Evolutionary conservation across 805 yeast species (phyloP).

Genomic region (Vanderwaltozyma polyspora): DNA sequence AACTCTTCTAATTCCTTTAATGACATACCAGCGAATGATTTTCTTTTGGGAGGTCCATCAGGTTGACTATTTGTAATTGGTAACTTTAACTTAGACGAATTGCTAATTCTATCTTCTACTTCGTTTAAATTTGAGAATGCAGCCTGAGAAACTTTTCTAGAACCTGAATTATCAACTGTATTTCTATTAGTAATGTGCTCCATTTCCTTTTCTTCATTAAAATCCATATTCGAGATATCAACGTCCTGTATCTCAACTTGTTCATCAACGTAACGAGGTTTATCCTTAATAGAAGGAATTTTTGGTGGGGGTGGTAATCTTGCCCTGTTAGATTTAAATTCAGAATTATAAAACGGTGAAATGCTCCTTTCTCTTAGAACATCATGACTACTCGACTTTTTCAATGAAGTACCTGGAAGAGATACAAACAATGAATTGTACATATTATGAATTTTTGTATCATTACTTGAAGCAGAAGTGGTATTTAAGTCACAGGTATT

Average conservation of each 20-base stretch:
- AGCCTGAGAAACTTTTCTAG: constrained; percentile 21
- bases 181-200: constrained; percentile 15
- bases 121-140: constrained; percentile 26
- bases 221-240: constrained; percentile 17
- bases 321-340: not conserved
- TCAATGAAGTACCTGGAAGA: not conserved
- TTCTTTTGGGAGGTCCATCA: constrained; percentile 11
- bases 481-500: not conserved
- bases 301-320: constrained; percentile 22
- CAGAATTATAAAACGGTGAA: constrained; percentile 6
- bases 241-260: constrained; percentile 10
- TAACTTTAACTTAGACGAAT: not conserved
- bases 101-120: constrained; percentile 22
- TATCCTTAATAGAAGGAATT: constrained; percentile 9
- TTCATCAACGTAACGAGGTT: constrained; percentile 8
- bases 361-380: constrained; percentile 2
- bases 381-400: not conserved
- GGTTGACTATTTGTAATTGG: not conserved
- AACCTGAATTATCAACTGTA: constrained; percentile 25
- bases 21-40: constrained; percentile 26
- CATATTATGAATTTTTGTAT: not conserved
- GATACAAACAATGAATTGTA: not conserved
- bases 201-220: constrained; percentile 12
- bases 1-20: constrained; percentile 22
- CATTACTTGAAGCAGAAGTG: not conserved